phyloP scores from a whole-genome alignment of 2,329 filamentous ascomycete genomes.

The Colletotrichum sp. region DNA sequence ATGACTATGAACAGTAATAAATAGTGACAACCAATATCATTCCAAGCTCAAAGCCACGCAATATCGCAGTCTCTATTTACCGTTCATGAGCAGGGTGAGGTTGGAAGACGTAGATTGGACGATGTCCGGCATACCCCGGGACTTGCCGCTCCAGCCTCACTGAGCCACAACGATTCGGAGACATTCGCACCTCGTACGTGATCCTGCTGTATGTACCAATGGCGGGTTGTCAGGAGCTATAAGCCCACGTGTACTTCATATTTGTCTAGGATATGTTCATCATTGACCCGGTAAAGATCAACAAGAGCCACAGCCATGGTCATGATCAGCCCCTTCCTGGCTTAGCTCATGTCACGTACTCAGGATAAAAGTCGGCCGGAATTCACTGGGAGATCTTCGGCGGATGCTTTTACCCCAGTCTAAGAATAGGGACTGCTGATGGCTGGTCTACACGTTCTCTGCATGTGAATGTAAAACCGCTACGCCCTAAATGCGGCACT shows the following conservation, averaged over 20 bases:
- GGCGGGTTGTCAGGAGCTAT: neutral
- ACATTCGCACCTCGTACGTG: neutral
- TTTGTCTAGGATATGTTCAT: neutral
- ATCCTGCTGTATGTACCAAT: neutral
- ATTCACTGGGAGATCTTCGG: neutral
- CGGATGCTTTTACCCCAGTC: neutral
- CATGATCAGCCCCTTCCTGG: neutral
- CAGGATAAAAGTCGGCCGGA: neutral
- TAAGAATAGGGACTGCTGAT: neutral
- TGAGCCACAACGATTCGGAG: neutral
- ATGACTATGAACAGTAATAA: too few relatives aligned
- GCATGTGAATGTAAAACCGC: neutral
- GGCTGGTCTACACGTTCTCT: neutral
- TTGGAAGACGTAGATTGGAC: fast-evolving
- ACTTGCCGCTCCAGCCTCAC: neutral
- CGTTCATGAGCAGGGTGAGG: neutral
- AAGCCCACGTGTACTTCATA: neutral
- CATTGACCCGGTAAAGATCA: neutral
- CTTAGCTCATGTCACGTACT: neutral
- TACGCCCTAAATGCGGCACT: neutral
- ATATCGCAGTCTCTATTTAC: neutral
- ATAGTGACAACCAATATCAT: neutral
- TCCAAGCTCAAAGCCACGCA: neutral
- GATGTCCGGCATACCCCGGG: neutral
- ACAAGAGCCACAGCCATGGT: neutral